Conservation (phyloP, 345 rosid species). For the Luvunga scandens region DNA sequence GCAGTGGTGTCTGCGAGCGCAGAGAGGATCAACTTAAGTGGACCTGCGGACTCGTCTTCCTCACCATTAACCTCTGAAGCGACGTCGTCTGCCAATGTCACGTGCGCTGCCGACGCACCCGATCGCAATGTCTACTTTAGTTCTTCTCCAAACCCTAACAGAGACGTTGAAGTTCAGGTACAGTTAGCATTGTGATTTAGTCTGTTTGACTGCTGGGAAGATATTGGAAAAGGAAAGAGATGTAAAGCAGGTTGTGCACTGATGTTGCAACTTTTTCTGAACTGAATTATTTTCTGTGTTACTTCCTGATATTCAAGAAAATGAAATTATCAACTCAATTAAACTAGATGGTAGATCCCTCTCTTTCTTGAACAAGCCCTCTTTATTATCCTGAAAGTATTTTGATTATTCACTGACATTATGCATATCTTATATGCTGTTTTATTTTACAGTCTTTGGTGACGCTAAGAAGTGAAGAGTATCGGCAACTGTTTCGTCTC, state of each 20-base stretch:
- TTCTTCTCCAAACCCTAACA: conserved; percentile 45
- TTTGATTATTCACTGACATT: background rate
- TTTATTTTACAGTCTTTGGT: conserved; percentile 41
- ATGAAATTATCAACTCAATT: background rate
- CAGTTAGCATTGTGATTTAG: background rate
- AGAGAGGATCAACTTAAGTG: conserved; percentile 31
- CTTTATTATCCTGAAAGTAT: background rate
- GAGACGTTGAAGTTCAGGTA: conserved; percentile 61
- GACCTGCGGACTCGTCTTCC: conserved; percentile 35
- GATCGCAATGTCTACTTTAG: conserved; percentile 49
- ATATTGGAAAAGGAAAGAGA: background rate
- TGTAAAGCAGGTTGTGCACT: background rate
- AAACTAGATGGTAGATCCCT: background rate
- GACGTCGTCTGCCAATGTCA: conserved; percentile 27
- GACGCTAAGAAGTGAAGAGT: conserved; percentile 72
- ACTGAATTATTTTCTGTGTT: background rate
- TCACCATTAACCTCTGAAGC: conserved; percentile 35
- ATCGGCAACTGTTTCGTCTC: conserved; percentile 78
- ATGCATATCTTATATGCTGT: background rate
- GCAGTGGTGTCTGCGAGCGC: conserved; percentile 38
- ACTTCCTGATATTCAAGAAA: background rate
- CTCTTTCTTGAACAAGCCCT: background rate
- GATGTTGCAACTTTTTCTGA: too few relatives aligned
- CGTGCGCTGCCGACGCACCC: conserved; percentile 41
- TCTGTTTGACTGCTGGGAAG: background rate